These are phyloP conservation scores for Dorcoceras hygrometricum DNA, from an alignment of 257 asterid species.

Conservation along the genomic window DNA sequence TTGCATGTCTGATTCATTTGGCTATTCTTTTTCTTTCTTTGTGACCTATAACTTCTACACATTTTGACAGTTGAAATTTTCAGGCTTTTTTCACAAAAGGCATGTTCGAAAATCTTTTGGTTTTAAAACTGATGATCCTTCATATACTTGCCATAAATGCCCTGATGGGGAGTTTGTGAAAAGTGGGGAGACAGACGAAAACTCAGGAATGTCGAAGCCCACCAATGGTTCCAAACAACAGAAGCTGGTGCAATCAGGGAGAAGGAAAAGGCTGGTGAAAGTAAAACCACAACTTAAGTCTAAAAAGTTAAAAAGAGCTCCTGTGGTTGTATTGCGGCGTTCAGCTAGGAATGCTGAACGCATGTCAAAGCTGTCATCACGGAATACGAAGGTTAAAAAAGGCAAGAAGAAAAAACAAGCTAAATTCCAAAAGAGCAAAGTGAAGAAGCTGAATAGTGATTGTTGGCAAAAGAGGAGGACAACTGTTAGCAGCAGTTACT, in stretches of 20 bases:
- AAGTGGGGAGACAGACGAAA: conserved; percentile 36
- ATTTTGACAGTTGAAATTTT: conserved; percentile 27
- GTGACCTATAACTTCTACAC: conserved; percentile 18
- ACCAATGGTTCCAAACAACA: conserved; percentile 42
- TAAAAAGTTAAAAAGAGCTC: conserved; percentile 37
- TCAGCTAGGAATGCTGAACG: conserved; percentile 75
- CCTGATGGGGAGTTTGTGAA: conserved; percentile 37
- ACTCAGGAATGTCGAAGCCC: conserved; percentile 28
- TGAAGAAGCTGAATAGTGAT: conserved; percentile 37
- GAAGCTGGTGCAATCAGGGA: conserved; percentile 37
- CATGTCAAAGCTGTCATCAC: conserved; percentile 35
- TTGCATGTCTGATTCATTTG: conserved; percentile 19
- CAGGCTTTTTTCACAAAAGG: conserved; percentile 77
- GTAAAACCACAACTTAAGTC: conserved; percentile 39
- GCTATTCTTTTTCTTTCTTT: conserved; percentile 15
- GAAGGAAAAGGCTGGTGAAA: conserved; percentile 41
- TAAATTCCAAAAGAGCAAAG: conserved; percentile 38
- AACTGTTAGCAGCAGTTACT: conserved; percentile 49
- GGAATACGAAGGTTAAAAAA: conserved; percentile 40
- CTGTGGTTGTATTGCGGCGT: conserved; percentile 62
- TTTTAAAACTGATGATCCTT: conserved; percentile 35
- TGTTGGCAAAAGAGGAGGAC: conserved; percentile 62
- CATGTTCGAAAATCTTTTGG: conserved; percentile 62
- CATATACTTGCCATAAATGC: conserved; percentile 70
- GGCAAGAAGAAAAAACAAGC: conserved; percentile 49